phyloP scores from a whole-genome alignment of 1,284 basidiomycete species.

The Tylopilus sp. region DNA sequence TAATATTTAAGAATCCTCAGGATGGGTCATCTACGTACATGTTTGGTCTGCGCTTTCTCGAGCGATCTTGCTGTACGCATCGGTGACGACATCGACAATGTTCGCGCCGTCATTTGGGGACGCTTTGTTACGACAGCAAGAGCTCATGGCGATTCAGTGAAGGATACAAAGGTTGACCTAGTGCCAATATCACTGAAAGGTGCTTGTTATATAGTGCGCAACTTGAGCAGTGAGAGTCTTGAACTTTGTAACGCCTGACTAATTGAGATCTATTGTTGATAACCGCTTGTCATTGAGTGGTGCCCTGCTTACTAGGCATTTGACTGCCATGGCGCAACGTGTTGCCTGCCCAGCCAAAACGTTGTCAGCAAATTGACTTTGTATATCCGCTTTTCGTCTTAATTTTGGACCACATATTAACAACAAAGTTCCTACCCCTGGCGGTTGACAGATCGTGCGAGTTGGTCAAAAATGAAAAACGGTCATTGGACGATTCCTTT shows the following conservation, averaged over 20 bases:
- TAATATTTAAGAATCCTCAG: not conserved
- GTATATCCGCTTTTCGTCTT: too few relatives aligned
- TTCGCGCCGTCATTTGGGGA: constrained; percentile 12
- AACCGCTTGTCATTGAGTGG: too few relatives aligned
- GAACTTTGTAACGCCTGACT: not conserved
- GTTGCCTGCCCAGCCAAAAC: too few relatives aligned
- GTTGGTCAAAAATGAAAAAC: too few relatives aligned
- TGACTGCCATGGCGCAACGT: too few relatives aligned
- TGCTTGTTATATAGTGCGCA: too few relatives aligned
- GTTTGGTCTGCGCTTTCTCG: constrained; percentile 21
- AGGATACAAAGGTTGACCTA: not conserved
- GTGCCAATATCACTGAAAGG: not conserved
- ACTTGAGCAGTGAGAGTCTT: too few relatives aligned
- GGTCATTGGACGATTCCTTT: too few relatives aligned
- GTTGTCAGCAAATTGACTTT: too few relatives aligned
- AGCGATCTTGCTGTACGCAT: constrained; percentile 33
- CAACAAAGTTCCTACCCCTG: not conserved
- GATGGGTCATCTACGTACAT: constrained; percentile 22
- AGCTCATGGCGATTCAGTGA: constrained; percentile 14
- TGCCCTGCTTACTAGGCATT: too few relatives aligned
- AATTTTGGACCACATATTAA: not conserved
- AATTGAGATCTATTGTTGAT: not conserved
- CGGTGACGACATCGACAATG: constrained; percentile 27
- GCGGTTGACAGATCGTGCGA: not conserved
- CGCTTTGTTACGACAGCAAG: constrained; percentile 5